Evolutionary conservation across 306 rosid species (phyloP), one percentile per base, ranked within the genome.

Genomic region (Corylus avellana): DNA sequence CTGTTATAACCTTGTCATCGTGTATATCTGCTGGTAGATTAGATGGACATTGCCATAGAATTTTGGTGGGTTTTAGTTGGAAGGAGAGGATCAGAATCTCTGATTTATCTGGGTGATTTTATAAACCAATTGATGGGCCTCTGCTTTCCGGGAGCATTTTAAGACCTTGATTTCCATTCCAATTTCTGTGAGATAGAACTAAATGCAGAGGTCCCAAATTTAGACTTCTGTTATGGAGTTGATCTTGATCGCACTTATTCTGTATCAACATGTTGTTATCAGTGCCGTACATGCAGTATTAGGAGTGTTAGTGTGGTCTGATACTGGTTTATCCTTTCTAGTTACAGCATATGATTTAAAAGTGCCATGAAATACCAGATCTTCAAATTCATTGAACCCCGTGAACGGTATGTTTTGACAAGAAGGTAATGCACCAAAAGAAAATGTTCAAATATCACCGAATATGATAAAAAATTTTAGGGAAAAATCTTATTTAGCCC

Each of bases 61-160:
- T 76, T 72, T 84, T 68, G 8, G 72, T 42, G 29, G 37, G 79
- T 69, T 53, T 77, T 61, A 42, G 61, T 56, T 25, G 51, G 71
- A 27, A 64, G 78, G 51, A 42, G 66, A 32, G 75, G 35, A 71
- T 18, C 46, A 75, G 69, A 57, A 57, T 67, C 50, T 56, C 37
- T 76, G 72, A 68, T 68, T 18, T 68, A 10, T 59, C 66, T 25
- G 66, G 66, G 11, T 25, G 66, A n/a, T 59, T 25, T 3, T 22
- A n/a, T n/a, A 9, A 68, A 27, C 13, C 61, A 50, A 29, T 50
- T 14, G 14, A 39, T 68, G 72, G 72, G 8, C 72, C 25, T 39
- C 72, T 32, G 13, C 18, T 67, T 67, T 22, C 4, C 9, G 51
- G 27, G n/a, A 29, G 69, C 44, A 62, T 29, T 62, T 39, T 4